phyloP scores from a whole-genome alignment of 495 filamentous ascomycete species.

The Penicillium pulvis region DNA sequence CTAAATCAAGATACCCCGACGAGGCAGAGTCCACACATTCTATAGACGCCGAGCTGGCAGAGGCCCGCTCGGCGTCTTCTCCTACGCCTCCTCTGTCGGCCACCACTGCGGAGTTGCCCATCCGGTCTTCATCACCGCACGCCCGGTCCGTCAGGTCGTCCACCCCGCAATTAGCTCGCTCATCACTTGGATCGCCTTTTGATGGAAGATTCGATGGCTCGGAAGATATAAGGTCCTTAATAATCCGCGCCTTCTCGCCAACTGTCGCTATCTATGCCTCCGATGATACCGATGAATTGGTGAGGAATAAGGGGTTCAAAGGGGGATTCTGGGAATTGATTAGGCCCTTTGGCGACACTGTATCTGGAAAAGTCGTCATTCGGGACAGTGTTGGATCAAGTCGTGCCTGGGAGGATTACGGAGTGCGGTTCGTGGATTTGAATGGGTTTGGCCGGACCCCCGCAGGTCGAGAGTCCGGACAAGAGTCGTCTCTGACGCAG shows the following conservation, averaged over 20 bases:
- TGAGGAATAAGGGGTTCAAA: conserved; percentile 80
- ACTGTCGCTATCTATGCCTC: conserved; percentile 84
- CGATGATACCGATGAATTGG: conserved; percentile 76
- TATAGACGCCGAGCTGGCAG: conserved; percentile 51
- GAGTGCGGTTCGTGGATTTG: conserved; percentile 74
- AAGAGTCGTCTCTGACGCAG: conserved; percentile 43
- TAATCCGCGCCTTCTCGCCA: conserved; percentile 83
- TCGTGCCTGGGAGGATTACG: conserved; percentile 84
- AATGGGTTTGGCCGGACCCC: conserved; percentile 27
- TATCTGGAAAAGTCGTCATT: conserved; percentile 86
- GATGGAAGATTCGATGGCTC: conserved; percentile 50
- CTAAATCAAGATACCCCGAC: conserved; percentile 51
- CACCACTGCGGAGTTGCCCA: conserved; percentile 40
- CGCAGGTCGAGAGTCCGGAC: conserved; percentile 24
- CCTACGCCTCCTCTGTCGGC: conserved; percentile 40
- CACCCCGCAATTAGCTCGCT: conserved; percentile 56
- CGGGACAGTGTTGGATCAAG: conserved; percentile 86
- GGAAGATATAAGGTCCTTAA: conserved; percentile 71
- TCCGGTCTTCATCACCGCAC: conserved; percentile 51
- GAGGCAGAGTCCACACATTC: conserved; percentile 43
- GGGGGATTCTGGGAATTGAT: conserved; percentile 82
- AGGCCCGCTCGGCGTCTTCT: conserved; percentile 55
- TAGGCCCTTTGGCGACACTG: conserved; percentile 85
- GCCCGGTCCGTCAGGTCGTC: conserved; percentile 63
- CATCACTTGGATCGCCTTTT: conserved; percentile 56